Percentiles rank a stretch among this genome's conserved stretches.
These are phyloP conservation scores for Mycena amicta DNA, from an alignment of 768 basidiomycete species.

Conservation along the genomic window DNA sequence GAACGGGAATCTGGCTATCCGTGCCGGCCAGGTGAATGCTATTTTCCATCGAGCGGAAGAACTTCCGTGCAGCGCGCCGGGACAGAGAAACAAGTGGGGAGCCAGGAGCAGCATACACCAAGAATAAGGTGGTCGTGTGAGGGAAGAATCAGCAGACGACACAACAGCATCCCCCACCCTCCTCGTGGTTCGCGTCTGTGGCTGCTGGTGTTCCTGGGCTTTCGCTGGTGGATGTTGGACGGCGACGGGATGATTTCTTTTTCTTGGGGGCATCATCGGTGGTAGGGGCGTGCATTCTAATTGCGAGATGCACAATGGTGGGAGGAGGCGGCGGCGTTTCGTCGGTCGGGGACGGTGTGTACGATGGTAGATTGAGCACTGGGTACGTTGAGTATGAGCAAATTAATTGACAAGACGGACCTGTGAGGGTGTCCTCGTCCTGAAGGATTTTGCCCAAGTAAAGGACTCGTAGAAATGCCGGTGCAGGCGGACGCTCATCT, in stretches of 20 bases:
- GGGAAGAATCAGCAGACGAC: constrained; percentile 10
- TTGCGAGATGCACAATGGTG: constrained; percentile 77
- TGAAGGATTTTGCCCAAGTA: constrained; percentile 82
- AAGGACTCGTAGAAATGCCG: constrained; percentile 73
- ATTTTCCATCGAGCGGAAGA: no score
- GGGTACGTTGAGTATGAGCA: constrained; percentile 29
- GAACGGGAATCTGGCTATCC: no score
- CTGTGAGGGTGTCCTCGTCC: constrained; percentile 75
- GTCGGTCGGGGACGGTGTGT: constrained; percentile 37
- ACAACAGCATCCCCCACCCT: constrained; percentile 15
- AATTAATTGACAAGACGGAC: constrained; percentile 41
- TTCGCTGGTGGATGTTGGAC: background rate
- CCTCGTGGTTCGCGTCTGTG: constrained; percentile 2
- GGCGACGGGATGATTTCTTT: constrained; percentile 39
- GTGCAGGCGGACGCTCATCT: constrained; percentile 76
- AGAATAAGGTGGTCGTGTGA: no score
- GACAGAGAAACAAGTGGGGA: no score
- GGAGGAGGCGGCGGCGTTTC: constrained; percentile 29
- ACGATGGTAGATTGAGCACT: constrained; percentile 31
- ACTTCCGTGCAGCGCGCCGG: no score
- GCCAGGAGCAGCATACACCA: no score
- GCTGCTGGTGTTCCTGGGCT: background rate
- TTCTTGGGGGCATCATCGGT: constrained; percentile 58
- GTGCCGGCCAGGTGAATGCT: no score
- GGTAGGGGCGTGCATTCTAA: constrained; percentile 59